Evolutionary conservation across 1,284 basidiomycete genomes (phyloP), one percentile per base, ranked within the genome.

Genomic region (Fomitiporia mediterranea): DNA sequence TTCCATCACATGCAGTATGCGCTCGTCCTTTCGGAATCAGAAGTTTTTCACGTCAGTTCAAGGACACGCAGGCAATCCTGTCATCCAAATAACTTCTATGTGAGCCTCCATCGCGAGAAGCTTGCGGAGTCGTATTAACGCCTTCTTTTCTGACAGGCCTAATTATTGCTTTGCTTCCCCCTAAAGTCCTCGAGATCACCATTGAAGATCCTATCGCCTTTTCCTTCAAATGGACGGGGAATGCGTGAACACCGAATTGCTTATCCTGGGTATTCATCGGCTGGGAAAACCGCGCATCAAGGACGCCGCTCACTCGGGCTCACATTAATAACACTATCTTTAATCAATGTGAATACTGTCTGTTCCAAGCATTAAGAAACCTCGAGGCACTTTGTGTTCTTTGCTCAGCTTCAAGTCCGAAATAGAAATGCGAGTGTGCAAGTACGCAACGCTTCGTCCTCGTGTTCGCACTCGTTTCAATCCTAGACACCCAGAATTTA

Each of bases 21-120:
- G 55, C 55, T 57, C 55, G 50, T 37, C 11, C 39, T 47, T 57
- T 57, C 49, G 55, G 47, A 17, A 57, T 57, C 55, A 57, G 55
- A 52, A 40, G 11, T 46, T 25, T 30, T 46, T 30, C 44, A 17
- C 6, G 44, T 46, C 44, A 46, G 27, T 15, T 3, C 30, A n/a
- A 35, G 8, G 2, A 32, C 32, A 7, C 47, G 17, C 35, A 2
- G 47, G 37, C 13, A 13, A 49, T n/a, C n/a, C 9, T 48, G 51
- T 32, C 35, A 27, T 48, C 27, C 32, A 55, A 55, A 49, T 48
- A 48, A 28, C 27, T 44, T 55, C 38, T 55, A 42, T 25, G 54
- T 55, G 51, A 53, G 54, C 47, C 47, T 55, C 25, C 42, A 30
- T 47, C 48, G 47, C 53, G 27, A 34, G 53, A 55, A 55, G 51